These are phyloP conservation scores for Sextonia rubra DNA, from an alignment of 164 flowering plant species.

Conservation along the genomic window DNA sequence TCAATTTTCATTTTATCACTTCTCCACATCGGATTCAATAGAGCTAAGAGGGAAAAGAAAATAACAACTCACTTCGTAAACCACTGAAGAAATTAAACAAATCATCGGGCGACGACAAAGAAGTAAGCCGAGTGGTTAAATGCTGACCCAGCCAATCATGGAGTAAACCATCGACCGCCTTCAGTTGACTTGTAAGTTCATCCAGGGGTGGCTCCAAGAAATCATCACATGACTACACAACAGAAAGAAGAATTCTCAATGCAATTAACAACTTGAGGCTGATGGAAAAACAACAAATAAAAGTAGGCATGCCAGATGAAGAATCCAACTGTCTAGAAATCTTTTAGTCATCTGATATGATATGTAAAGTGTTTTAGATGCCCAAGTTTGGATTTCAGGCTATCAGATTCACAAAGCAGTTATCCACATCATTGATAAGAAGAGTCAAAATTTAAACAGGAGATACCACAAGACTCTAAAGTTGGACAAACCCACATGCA, in stretches of 20 bases:
- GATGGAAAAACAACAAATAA: not conserved
- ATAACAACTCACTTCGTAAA: slow-evolving; percentile 48
- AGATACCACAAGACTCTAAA: too few relatives aligned
- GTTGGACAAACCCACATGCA: too few relatives aligned
- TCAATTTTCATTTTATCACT: not conserved
- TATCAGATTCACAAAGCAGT: too few relatives aligned
- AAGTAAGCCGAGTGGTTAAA: slow-evolving; percentile 44
- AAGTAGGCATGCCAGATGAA: not conserved
- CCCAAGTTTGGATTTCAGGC: too few relatives aligned
- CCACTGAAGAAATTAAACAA: slow-evolving; percentile 66
- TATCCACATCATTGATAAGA: too few relatives aligned
- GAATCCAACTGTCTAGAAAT: too few relatives aligned
- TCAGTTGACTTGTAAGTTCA: slow-evolving; percentile 53
- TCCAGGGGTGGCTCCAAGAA: slow-evolving; percentile 80
- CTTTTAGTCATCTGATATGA: too few relatives aligned
- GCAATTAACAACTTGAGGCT: not conserved
- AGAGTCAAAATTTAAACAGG: too few relatives aligned
- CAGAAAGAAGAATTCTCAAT: slow-evolving; percentile 1
- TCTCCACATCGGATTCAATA: not conserved
- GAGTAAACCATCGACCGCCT: slow-evolving; percentile 43
- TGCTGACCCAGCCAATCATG: slow-evolving; percentile 55
- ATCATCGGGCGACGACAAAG: slow-evolving; percentile 78
- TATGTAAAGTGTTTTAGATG: too few relatives aligned
- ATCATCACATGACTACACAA: slow-evolving; percentile 62
- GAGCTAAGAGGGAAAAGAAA: not conserved